Evolutionary conservation across 202 grass and related monocot genomes (phyloP), one percentile per base, ranked within the genome.

Genomic region (Alloteropsis angusta): DNA sequence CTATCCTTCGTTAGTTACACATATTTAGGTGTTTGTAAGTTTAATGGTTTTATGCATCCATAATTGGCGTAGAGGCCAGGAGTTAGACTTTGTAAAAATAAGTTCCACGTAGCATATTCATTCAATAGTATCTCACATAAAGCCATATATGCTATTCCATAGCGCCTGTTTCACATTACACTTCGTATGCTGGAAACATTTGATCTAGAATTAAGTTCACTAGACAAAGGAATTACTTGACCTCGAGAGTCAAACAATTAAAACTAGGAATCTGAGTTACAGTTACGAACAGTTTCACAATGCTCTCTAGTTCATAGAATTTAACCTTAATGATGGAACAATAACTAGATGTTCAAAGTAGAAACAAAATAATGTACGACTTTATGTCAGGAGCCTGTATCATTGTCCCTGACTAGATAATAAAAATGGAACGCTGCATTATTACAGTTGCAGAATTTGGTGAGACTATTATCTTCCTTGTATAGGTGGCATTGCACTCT

Each of bases 391-490:
- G 81, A 90, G 63, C 53, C 14, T 66, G 60, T 74, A 17, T 39
- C 19, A 44, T 79, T 82, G 41, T 82, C 45, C 10, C 5, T 75
- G 45, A 42, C 14, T 57, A 25, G 6, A 81, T 52, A 79, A 39
- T 21, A 88, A 65, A 81, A 76, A 59, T 77, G 18, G 43, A 57
- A 43, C 49, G 65, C 62, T 57, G 43, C 53, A 63, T 76, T 70
- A 22, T 62, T 41, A n/a, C 54, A n/a, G 15, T 71, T 59, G 66
- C 64, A 84, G 48, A 64, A 45, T 79, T 50, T 80, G 71, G 69
- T 65, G 41, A 48, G 72, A 68, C 65, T 41, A 57, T 90, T 71
- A 93, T 87, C 87, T 88, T 79, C 85, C 87, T 86, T 90, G 78
- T 16, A 87, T 75, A 67, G 81, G 76, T 4, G 81, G 47, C 67